Evolutionary conservation across 257 asterid genomes (phyloP), one percentile per base, ranked within the genome.

Genomic region (Solanum paucissectum): DNA sequence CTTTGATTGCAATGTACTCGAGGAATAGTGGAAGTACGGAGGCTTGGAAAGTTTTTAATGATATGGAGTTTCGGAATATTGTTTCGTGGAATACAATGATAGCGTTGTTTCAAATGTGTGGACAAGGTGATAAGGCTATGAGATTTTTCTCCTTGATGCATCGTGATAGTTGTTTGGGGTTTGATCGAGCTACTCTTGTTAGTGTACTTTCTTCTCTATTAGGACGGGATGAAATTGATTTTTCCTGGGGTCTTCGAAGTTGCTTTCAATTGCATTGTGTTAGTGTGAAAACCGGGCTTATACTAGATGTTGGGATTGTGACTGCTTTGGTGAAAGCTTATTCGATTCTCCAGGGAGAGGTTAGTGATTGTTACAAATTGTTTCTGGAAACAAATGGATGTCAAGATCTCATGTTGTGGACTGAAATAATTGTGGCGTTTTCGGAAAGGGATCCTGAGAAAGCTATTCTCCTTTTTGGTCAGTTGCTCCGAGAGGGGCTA

Each of bases 81-180:
- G 93, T 96, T 84, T 90, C 98, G 5, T 96, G 93, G 92, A 96
- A 96, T 92, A 90, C 98, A 29, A 93, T 96, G 95, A 90, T 96
- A 76, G 89, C 93, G 7, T 98, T 98, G 38, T 91, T 92, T 83
- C 93, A 92, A 49, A 86, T 88, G 91, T 88, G 87, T n/a, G 92
- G 91, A 33, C 92, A 88, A 36, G 88, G 89, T 36, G 87, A 81
- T 83, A 85, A 91, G 86, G 96, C 98, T 23, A 77, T 94, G 89
- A 5, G 60, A 4, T 87, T 92, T 87, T 94, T 94, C 77, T 40
- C 40, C 12, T 64, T 69, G 75, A 93, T 95, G 98, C 87, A 85
- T 85, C 88, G 90, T 13, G 92, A 93, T 90, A 96, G 94, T 36
- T 52, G 94, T 36, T 52, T 91, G 33, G 90, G 89, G 32, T 92